These are phyloP conservation scores for Annona cherimola DNA, from an alignment of 164 flowering plant species.

Conservation along the genomic window DNA sequence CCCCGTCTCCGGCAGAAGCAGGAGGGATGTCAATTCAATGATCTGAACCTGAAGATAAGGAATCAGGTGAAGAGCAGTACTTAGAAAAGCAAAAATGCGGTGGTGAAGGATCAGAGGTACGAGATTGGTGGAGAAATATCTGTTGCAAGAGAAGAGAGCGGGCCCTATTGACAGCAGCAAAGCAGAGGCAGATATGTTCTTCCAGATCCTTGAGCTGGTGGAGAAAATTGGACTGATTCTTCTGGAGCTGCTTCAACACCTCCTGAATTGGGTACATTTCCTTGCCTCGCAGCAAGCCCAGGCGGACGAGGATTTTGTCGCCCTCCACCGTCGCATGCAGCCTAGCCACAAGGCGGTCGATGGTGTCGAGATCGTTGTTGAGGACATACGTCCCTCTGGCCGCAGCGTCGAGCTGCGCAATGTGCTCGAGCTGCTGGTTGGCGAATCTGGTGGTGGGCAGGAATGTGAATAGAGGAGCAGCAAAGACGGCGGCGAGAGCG, in stretches of 20 bases:
- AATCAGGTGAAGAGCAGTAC: background rate
- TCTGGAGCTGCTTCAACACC: slow-evolving; percentile 57
- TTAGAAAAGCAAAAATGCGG: background rate
- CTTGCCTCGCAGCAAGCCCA: slow-evolving; percentile 59
- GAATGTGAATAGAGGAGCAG: slow-evolving; percentile 14
- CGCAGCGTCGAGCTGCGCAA: slow-evolving; percentile 71
- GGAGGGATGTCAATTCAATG: background rate
- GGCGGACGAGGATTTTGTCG: slow-evolving; percentile 48
- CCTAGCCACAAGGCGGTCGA: slow-evolving; percentile 61
- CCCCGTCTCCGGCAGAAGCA: background rate
- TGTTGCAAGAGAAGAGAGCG: slow-evolving; percentile 55
- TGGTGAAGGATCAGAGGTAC: slow-evolving; percentile 6
- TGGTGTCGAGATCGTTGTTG: slow-evolving; percentile 54
- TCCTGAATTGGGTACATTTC: slow-evolving; percentile 46
- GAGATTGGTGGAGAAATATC: slow-evolving; percentile 28
- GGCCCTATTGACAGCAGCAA: slow-evolving; percentile 56
- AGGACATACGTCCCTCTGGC: slow-evolving; percentile 56
- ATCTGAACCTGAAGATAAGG: background rate
- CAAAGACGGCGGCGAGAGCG: slow-evolving; percentile 38
- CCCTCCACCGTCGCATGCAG: slow-evolving; percentile 44
- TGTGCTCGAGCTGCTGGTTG: slow-evolving; percentile 35
- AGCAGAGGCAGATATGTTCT: slow-evolving; percentile 61
- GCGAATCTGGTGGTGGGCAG: slow-evolving; percentile 25
- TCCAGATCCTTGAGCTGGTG: slow-evolving; percentile 59
- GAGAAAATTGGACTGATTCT: slow-evolving; percentile 33